Evolutionary conservation across 345 rosid genomes (phyloP), one percentile per base, ranked within the genome.

Genomic region (Litchi chinensis): DNA sequence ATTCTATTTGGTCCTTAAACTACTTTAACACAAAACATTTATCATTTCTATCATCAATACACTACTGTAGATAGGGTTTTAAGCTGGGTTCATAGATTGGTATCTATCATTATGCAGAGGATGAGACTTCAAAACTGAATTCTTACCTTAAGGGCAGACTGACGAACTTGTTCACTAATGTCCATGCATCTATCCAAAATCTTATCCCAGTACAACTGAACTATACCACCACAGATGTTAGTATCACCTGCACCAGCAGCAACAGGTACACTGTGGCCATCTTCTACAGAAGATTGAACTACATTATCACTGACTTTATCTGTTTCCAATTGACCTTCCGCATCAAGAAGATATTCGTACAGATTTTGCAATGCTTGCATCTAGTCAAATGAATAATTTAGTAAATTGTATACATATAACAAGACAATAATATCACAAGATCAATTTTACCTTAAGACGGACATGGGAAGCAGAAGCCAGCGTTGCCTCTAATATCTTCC

Each of bases 161-260:
- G 98, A 65, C 99, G 97, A 91, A 94, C 91, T 89, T 90, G 95
- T 76, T 91, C 98, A 79, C 87, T 88, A 41, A 79, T 78, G 86
- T 96, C 98, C 83, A 96, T 82, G 85, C 98, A 94, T 85, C 93
- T 93, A 41, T 88, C 93, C 82, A 96, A 82, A 83, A 96, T 91
- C 68, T 83, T 93, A 81, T 94, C 95, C 98, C 98, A 96, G 76
- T 91, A 96, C 80, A 96, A 89, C 87, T 96, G 99, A 76, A 96
- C 90, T 78, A 94, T 93, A 81, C 99, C 98, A n/a, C 99, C 99
- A 79, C 99, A 97, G 64, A 94, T 92, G 88, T 97, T 97, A 59
- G 98, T 90, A 83, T 97, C 99, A 50, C 98, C 98, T 40, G 99
- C 99, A 86, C 99, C 99, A 18, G 99, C 99, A 70, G 99, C 99